Conservation (phyloP, 257 asterid species). For the Rubia yunnanensis region DNA sequence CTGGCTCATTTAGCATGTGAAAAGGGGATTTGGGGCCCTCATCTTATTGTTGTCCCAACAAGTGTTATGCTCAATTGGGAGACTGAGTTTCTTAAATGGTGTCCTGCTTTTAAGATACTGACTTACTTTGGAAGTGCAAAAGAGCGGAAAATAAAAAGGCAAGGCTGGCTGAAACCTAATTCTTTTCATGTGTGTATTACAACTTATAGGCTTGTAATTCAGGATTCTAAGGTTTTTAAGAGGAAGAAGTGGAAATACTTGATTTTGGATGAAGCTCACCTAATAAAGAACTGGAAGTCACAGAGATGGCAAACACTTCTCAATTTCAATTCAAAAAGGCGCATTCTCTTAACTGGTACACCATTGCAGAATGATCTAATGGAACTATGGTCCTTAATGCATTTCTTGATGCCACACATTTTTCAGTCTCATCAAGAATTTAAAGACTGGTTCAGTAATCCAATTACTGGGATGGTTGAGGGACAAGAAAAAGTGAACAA, state of each 20-base stretch:
- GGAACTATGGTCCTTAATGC: constrained; percentile 99
- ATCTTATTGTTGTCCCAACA: constrained; percentile 97
- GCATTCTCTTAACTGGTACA: constrained; percentile 94
- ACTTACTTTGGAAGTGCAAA: constrained; percentile 99
- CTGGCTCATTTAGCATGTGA: constrained; percentile 98
- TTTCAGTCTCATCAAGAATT: constrained; percentile 99
- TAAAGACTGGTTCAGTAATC: constrained; percentile 98
- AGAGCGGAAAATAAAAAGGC: constrained; percentile 88
- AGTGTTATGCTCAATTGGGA: constrained; percentile 99
- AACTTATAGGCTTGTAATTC: constrained; percentile 94
- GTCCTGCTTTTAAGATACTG: constrained; percentile 98
- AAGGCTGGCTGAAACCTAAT: constrained; percentile 97
- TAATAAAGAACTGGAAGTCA: constrained; percentile 97
- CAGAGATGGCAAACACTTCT: constrained; percentile 99
- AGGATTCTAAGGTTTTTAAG: constrained; percentile 93
- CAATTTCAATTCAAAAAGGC: constrained; percentile 94
- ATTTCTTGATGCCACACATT: constrained; percentile 98
- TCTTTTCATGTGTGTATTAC: constrained; percentile 94
- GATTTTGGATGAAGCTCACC: constrained; percentile 97
- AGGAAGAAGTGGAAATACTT: constrained; percentile 98
- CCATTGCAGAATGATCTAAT: constrained; percentile 97
- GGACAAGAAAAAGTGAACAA: constrained; percentile 96
- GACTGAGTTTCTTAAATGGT: constrained; percentile 98
- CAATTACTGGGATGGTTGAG: constrained; percentile 96
- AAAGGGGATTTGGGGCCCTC: constrained; percentile 99